A percentile compares a stretch with the other conserved stretches of the same genome.
phyloP scores from a whole-genome alignment of 1,284 basidiomycete genomes.

The Pyrrhoderma noxium region DNA sequence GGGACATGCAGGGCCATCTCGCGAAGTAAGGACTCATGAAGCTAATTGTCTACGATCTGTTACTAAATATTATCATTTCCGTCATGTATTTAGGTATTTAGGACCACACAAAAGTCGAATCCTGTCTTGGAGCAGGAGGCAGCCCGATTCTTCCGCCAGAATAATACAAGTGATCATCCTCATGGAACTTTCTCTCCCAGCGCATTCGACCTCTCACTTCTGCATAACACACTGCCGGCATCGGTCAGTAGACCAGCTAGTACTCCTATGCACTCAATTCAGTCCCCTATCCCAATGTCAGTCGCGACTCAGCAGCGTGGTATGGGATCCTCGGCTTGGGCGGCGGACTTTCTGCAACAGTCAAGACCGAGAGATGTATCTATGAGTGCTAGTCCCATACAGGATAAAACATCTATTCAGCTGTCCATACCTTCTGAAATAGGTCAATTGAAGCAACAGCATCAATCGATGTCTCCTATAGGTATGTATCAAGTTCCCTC shows the following conservation, averaged over 20 bases:
- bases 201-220: constrained; percentile 50
- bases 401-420: background rate
- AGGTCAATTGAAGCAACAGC: no score
- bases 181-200: constrained; percentile 30
- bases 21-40: constrained; percentile 38
- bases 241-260: constrained; percentile 10
- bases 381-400: background rate
- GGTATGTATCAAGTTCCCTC: background rate
- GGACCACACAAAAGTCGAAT: constrained; percentile 40
- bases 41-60: constrained; percentile 3
- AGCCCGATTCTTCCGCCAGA: constrained; percentile 53
- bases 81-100: constrained; percentile 43
- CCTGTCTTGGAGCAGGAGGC: constrained; percentile 55
- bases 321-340: constrained; percentile 40
- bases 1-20: constrained; percentile 47
- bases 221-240: constrained; percentile 47
- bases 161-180: constrained; percentile 23
- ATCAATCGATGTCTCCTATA: background rate
- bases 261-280: constrained; percentile 23
- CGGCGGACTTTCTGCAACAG: constrained; percentile 49
- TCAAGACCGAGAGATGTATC: background rate
- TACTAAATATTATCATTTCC: constrained; percentile 6
- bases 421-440: background rate
- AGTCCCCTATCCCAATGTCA: constrained; percentile 27
- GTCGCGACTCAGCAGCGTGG: constrained; percentile 26